Conservation (phyloP, 352 stramenopile genomes). For the Plasmopara viticola region DNA sequence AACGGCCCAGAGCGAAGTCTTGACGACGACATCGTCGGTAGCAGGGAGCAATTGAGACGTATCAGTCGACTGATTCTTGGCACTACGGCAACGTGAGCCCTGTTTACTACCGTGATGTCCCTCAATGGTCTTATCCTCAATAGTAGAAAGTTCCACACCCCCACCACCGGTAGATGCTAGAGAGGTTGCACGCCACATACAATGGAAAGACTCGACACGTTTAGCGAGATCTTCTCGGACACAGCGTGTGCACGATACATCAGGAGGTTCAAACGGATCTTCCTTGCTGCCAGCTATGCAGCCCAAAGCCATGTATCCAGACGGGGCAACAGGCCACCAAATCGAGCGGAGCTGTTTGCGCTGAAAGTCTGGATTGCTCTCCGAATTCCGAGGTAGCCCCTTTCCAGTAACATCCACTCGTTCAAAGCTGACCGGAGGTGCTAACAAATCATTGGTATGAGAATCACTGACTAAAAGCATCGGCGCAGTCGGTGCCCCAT, state of each 20-base stretch:
- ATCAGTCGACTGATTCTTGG: conserved; percentile 5
- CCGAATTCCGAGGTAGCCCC: conserved; percentile 69
- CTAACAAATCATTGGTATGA: conserved; percentile 34
- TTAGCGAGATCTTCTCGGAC: conserved; percentile 77
- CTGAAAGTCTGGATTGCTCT: conserved; percentile 65
- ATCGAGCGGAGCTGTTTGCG: conserved; percentile 78
- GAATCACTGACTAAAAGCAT: conserved; percentile 59
- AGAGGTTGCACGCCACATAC: conserved; percentile 45
- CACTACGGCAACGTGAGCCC: no score
- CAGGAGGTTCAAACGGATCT: conserved; percentile 64
- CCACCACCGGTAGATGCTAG: conserved; percentile 25
- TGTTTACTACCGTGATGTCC: no score
- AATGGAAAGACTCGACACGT: conserved; percentile 48
- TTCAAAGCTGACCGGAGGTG: conserved; percentile 68
- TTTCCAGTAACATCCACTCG: conserved; percentile 79
- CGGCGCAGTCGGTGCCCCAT: conserved; percentile 46
- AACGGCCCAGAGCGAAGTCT: conserved; percentile 68
- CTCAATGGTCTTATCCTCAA: conserved; percentile 15
- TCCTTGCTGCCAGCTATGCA: conserved; percentile 79
- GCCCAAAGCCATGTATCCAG: conserved; percentile 68
- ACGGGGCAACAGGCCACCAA: conserved; percentile 77
- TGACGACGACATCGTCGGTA: conserved; percentile 46
- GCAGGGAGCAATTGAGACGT: conserved; percentile 11
- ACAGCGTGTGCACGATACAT: conserved; percentile 45
- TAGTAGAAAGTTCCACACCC: conserved; percentile 28